Evolutionary conservation across 306 rosid genomes (phyloP).

Genomic region (Inga oerstediana): DNA sequence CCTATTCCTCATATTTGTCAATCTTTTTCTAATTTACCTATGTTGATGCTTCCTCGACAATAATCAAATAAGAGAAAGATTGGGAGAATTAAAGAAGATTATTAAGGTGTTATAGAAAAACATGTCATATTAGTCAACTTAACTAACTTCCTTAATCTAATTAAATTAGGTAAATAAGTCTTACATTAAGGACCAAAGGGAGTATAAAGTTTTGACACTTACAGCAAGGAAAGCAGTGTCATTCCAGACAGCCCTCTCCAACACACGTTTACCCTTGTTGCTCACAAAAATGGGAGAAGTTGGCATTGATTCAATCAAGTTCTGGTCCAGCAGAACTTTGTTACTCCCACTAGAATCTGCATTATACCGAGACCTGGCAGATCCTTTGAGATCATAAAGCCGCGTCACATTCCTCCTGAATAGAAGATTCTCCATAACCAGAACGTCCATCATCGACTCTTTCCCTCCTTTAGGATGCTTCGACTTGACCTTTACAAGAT

Average conservation of each 20-base stretch:
- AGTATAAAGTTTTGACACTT: conserved; percentile 43
- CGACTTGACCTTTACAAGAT: conserved; percentile 67
- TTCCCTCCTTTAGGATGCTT: conserved; percentile 89
- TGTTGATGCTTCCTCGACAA: no score
- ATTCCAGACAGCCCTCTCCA: conserved; percentile 98
- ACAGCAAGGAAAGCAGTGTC: conserved; percentile 96
- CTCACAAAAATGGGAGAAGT: conserved; percentile 96
- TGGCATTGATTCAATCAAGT: conserved; percentile 98
- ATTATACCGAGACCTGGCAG: conserved; percentile 87
- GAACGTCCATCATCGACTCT: conserved; percentile 78
- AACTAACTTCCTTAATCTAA: no score
- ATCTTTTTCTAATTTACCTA: no score
- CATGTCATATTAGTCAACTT: no score
- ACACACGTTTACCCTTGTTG: conserved; percentile 81
- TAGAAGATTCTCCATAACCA: conserved; percentile 98
- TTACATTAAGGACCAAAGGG: no score
- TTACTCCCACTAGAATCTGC: conserved; percentile 79
- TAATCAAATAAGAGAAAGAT: no score
- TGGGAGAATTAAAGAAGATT: no score
- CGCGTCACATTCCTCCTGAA: conserved; percentile 75
- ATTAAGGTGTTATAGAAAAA: no score
- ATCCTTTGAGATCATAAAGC: conserved; percentile 95
- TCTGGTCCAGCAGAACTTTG: conserved; percentile 90
- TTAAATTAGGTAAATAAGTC: no score
- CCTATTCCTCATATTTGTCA: no score